Base-by-base conservation (phyloP, 2,329 filamentous ascomycete genomes). In the Venturia pyrina region DNA sequence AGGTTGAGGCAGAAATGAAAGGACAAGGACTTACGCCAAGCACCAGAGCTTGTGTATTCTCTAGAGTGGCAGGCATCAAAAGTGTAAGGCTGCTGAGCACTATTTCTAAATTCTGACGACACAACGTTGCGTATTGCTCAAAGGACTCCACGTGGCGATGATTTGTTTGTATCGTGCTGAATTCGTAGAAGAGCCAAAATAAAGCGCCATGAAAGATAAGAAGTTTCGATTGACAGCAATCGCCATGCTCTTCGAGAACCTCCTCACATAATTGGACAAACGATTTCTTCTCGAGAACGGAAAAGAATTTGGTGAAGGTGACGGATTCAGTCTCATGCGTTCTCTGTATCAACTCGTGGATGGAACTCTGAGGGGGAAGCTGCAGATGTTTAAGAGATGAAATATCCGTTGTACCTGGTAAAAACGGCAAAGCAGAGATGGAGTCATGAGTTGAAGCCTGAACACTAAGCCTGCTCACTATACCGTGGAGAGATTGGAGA, bases 81-180 rank as follows among this genome's bases (percentile, higher is more conserved):
- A 75, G 69, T 48, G 74, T 71, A 7, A 77, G 68, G 37, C 75
- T 70, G 41, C 70, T 72, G 64, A 77, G 69, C 8, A 71, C 71
- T 40, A 72, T 75, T 67, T 82, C 78, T 21, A 82, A 70, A 62
- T 82, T 82, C 19, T 72, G 69, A 40, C 74, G 76, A 68, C 80
- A 80, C 11, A 76, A 69, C 2, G 70, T 69, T 0, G 72, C 69
- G 65, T 77, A 76, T 28, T 70, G 67, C 11, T 70, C 64, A 50
- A 74, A 73, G 43, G 75, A 72, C 71, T 62, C 69, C n/a, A 34
- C 37, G 8, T 2, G 19, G 11, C 1, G 11, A 43, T 44, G 44
- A 66, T 43, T 28, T 15, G 43, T 46, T 11, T 69, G 67, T 5
- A 66, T 67, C 17, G 68, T 69, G 6, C 71, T 70, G 40, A 69